These are phyloP conservation scores for Trichoderma semiorbis DNA, from an alignment of 2,329 filamentous ascomycete species.

Conservation along the genomic window DNA sequence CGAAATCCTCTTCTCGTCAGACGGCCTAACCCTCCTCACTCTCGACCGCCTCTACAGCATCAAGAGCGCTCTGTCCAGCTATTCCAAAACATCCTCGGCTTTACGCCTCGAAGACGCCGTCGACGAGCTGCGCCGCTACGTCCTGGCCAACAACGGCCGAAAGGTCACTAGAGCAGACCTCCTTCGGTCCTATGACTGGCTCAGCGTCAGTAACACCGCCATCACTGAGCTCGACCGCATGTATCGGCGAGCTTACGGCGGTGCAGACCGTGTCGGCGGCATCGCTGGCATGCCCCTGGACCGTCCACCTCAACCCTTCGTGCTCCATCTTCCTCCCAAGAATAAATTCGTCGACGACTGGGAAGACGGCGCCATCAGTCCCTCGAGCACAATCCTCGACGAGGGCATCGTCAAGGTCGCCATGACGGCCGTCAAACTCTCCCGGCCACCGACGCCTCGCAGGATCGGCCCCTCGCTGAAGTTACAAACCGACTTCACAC, in stretches of 20 bases:
- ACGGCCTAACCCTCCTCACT: constrained; percentile 56
- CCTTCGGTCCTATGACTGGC: constrained; percentile 54
- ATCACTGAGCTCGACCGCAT: constrained; percentile 53
- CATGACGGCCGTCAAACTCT: constrained; percentile 25
- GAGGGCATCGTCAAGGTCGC: constrained; percentile 24
- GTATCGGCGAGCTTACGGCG: constrained; percentile 56
- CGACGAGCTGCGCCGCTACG: constrained; percentile 58
- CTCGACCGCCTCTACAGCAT: constrained; percentile 63
- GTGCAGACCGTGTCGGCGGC: constrained; percentile 42
- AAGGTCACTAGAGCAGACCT: constrained; percentile 51
- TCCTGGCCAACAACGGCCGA: constrained; percentile 50
- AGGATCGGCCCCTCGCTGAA: constrained; percentile 32
- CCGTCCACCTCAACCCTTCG: not conserved
- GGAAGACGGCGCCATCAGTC: constrained; percentile 22
- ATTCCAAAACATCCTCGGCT: constrained; percentile 45
- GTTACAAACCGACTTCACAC: constrained; percentile 43
- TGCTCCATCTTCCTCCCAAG: not conserved
- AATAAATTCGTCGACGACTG: constrained; percentile 21
- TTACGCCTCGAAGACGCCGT: constrained; percentile 57
- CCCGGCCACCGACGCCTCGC: constrained; percentile 28
- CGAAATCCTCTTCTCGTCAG: constrained; percentile 57
- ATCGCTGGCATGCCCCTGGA: constrained; percentile 38
- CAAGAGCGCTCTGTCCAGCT: constrained; percentile 57
- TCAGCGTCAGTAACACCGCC: constrained; percentile 49
- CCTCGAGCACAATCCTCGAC: constrained; percentile 18